Evolutionary conservation across 2,329 filamentous ascomycete species (phyloP).

Genomic region (Cladosporium sp.): DNA sequence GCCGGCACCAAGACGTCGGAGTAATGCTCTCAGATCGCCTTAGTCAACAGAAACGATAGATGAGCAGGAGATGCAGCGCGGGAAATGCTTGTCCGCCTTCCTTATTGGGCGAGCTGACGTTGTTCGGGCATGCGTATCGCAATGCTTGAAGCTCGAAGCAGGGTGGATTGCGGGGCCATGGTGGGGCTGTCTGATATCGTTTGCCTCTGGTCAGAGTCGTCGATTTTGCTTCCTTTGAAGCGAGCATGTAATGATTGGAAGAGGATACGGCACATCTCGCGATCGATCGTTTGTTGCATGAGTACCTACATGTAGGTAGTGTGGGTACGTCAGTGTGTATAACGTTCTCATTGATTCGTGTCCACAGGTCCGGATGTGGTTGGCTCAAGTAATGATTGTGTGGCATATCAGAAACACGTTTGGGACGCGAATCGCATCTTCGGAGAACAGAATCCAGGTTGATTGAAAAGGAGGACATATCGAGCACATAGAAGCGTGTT

Average conservation of each 20-base stretch:
- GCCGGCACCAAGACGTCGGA: not conserved
- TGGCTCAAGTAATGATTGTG: too few relatives aligned
- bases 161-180: not conserved
- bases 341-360: too few relatives aligned
- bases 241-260: not conserved
- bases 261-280: not conserved
- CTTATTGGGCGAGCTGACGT: slow-evolving; percentile 1
- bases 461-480: not conserved
- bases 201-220: not conserved
- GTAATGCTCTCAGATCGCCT: not conserved
- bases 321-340: too few relatives aligned
- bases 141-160: not conserved
- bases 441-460: not conserved
- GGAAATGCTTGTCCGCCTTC: not conserved
- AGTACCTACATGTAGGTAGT: too few relatives aligned
- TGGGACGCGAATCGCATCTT: too few relatives aligned
- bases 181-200: not conserved
- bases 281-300: too few relatives aligned
- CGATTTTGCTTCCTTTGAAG: not conserved
- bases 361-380: too few relatives aligned
- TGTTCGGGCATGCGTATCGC: not conserved
- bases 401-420: too few relatives aligned
- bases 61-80: not conserved
- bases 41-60: not conserved
- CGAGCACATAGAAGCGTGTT: not conserved